A percentile compares a stretch with the other conserved stretches of the same genome.
Evolutionary conservation across 208 protist genomes (phyloP).

Genomic region (Trichomonas tenax): DNA sequence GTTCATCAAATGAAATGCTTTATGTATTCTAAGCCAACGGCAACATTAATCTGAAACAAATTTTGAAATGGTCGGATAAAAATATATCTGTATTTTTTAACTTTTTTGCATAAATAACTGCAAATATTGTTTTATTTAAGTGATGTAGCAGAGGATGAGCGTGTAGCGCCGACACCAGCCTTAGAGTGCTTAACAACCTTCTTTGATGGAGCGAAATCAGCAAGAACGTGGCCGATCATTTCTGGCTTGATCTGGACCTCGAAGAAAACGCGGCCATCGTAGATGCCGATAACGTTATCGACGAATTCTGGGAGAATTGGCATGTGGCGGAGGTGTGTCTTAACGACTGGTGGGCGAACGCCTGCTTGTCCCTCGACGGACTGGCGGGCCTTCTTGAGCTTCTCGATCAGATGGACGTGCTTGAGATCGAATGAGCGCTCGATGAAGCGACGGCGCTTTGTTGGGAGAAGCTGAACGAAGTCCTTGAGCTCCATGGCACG

Average conservation of each 20-base stretch:
- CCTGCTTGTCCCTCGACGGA: not conserved
- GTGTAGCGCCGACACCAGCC: conserved; percentile 91
- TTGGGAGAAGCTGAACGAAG: not conserved
- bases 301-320: conserved; percentile 99
- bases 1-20: no score
- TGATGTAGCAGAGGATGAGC: not conserved
- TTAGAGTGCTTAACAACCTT: conserved; percentile 93
- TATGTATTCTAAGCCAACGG: no score
- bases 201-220: conserved; percentile 97
- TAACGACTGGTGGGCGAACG: not conserved
- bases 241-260: conserved; percentile 95
- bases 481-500: not conserved
- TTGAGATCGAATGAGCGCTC: not conserved
- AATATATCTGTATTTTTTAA: not conserved
- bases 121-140: not conserved
- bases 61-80: not conserved
- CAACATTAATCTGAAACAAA: not conserved
- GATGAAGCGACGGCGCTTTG: not conserved
- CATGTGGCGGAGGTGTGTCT: conserved; percentile 50
- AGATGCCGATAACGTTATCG: conserved; percentile 89
- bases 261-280: conserved; percentile 98
- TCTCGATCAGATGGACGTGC: not conserved
- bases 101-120: not conserved
- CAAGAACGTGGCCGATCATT: conserved; percentile 99
- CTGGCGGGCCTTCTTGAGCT: not conserved